Evolutionary conservation across 345 rosid species (phyloP), one percentile per base, ranked within the genome.

Genomic region (Rhodamnia rubescens): DNA sequence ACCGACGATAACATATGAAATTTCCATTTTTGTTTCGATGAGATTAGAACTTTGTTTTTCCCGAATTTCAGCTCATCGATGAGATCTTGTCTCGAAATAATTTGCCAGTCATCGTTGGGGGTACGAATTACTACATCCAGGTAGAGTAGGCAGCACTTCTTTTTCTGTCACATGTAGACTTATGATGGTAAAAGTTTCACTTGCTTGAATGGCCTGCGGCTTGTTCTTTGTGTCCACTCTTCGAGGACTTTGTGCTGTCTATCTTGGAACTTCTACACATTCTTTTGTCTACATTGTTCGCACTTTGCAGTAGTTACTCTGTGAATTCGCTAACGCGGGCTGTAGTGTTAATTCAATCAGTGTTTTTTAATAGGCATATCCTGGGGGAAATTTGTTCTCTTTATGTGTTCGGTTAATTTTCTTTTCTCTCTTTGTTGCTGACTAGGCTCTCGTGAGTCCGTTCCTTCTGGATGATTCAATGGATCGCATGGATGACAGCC

Each of bases 51-150:
- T 16, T 69, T 15, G 8, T 13, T 49, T 64, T 5, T 75, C 18
- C 44, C 12, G 29, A 53, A 56, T 89, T 91, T 87, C 95, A 97
- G 99, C 90, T 97, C 27, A 93, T 97, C 83, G 57, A 90, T 58
- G 95, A 91, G n/a, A 97, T 96, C 54, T 42, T 86, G 80, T 92
- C 97, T 81, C 98, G 99, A 8, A 87, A 93, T 87, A 87, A 82
- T 89, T 57, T 97, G 85, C 99, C 99, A 0, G 93, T 97, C 59
- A 92, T 97, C 83, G 99, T 95, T 87, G 99, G 99, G 82, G 99
- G 99, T 12, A 95, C 99, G 50, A 91, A 95, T 90, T 97, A 94
- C 87, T 97, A 97, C 85, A 96, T 96, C 89, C 99, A 97, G 96
- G 99, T 96, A 84, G 82, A 36, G 74, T 51, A 69, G 83, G 5